Evolutionary conservation across 805 yeast species (phyloP).

Genomic region (Kluyveromyces wickerhamii): DNA sequence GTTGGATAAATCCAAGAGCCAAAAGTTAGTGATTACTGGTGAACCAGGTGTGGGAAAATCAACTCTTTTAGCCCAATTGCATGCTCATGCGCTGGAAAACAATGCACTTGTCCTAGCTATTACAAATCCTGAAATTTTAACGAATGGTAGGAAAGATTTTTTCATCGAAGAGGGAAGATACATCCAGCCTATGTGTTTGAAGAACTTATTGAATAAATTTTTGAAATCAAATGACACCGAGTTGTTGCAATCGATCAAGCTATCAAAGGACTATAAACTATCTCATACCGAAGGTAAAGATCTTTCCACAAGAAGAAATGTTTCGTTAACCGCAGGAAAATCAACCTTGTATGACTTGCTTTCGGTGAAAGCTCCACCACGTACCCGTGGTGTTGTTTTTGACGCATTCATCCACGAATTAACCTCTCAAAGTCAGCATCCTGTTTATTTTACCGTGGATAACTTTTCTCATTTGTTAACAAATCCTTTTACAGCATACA

Average conservation of each 20-base stretch:
- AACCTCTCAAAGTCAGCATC: conserved; percentile 39
- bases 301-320: conserved; percentile 19
- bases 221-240: conserved; percentile 37
- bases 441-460: conserved; percentile 66
- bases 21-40: conserved; percentile 55
- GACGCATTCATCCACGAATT: conserved; percentile 50
- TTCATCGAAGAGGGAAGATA: conserved; percentile 44
- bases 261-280: conserved; percentile 31
- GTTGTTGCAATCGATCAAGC: conserved; percentile 29
- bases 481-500: conserved; percentile 49
- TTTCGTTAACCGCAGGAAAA: conserved; percentile 22
- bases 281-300: conserved; percentile 28
- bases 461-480: conserved; percentile 59
- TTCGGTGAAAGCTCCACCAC: conserved; percentile 30
- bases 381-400: conserved; percentile 39
- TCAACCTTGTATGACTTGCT: conserved; percentile 39
- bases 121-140: conserved; percentile 49
- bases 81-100: conserved; percentile 30
- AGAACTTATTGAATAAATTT: conserved; percentile 48
- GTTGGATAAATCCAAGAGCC: conserved; percentile 34
- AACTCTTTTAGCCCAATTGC: conserved; percentile 53
- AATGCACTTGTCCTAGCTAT: conserved; percentile 60
- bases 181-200: conserved; percentile 74
- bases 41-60: conserved; percentile 76
- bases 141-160: conserved; percentile 71